phyloP scores from a whole-genome alignment of 2,329 filamentous ascomycete genomes.

The Apiospora sp. region DNA sequence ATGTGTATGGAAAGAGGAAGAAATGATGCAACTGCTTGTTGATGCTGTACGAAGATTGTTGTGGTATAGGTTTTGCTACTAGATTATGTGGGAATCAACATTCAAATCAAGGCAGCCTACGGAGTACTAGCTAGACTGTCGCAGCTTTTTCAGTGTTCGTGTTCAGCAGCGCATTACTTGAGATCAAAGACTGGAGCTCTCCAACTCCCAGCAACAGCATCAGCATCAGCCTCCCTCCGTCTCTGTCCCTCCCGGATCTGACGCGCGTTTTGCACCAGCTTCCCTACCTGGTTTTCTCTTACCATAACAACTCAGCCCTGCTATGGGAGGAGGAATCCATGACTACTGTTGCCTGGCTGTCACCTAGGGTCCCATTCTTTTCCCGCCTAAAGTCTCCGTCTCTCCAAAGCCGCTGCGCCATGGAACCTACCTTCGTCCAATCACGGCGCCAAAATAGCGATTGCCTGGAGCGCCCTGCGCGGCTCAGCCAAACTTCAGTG shows the following conservation, averaged over 20 bases:
- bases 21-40: neutral
- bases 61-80: neutral
- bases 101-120: conserved; percentile 13
- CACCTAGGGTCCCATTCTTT: conserved; percentile 5
- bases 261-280: conserved; percentile 20
- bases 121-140: neutral
- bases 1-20: neutral
- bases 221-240: neutral
- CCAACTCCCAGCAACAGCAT: neutral
- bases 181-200: neutral
- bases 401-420: conserved; percentile 17
- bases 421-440: neutral
- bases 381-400: neutral
- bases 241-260: neutral
- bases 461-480: neutral
- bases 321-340: neutral
- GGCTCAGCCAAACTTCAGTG: conserved; percentile 12
- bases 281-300: conserved; percentile 2
- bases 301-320: conserved; percentile 1
- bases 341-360: conserved; percentile 11
- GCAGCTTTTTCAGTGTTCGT: neutral
- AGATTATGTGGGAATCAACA: conserved; percentile 9
- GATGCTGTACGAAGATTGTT: neutral
- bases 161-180: neutral
- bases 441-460: neutral